Conservation (phyloP, 1,284 basidiomycete genomes). For the Agroathelia rolfsii region DNA sequence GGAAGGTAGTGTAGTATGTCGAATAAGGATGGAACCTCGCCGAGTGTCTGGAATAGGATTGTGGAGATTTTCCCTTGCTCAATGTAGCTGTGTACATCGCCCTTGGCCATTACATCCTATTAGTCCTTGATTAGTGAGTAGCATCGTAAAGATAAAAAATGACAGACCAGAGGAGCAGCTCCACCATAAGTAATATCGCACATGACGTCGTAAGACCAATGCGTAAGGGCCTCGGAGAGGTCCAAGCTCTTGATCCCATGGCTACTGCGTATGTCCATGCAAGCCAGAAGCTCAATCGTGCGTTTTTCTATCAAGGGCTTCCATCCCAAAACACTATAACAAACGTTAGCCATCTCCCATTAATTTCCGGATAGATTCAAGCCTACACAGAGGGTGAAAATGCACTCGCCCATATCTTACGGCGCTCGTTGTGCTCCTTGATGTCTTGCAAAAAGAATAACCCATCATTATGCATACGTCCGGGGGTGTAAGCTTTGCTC, state of each 20-base stretch:
- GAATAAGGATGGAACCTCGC: slow-evolving; percentile 14
- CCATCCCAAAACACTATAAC: background rate
- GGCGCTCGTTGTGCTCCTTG: background rate
- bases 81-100: slow-evolving; percentile 10
- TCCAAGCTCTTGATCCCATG: slow-evolving; percentile 5
- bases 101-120: slow-evolving; percentile 14
- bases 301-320: too few species aligned
- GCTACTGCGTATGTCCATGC: slow-evolving; percentile 3
- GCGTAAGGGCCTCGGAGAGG: slow-evolving; percentile 7
- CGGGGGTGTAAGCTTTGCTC: slow-evolving; percentile 5
- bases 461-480: background rate
- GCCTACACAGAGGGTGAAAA: too few species aligned
- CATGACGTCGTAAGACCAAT: slow-evolving; percentile 14
- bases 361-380: too few species aligned
- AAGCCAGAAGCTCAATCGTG: slow-evolving; percentile 2
- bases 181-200: too few species aligned
- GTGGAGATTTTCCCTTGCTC: slow-evolving; percentile 9
- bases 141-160: too few species aligned
- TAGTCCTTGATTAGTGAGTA: too few species aligned
- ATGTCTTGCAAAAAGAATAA: slow-evolving; percentile 7
- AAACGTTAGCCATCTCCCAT: slow-evolving; percentile 1
- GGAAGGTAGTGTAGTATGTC: slow-evolving; percentile 13
- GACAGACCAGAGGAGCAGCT: too few species aligned
- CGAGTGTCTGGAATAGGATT: slow-evolving; percentile 13
- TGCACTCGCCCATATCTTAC: too few species aligned